Percentiles rank a stretch among this genome's conserved stretches.
These are phyloP conservation scores for Pueraria montana DNA, from an alignment of 306 rosid genomes.

Conservation along the genomic window DNA sequence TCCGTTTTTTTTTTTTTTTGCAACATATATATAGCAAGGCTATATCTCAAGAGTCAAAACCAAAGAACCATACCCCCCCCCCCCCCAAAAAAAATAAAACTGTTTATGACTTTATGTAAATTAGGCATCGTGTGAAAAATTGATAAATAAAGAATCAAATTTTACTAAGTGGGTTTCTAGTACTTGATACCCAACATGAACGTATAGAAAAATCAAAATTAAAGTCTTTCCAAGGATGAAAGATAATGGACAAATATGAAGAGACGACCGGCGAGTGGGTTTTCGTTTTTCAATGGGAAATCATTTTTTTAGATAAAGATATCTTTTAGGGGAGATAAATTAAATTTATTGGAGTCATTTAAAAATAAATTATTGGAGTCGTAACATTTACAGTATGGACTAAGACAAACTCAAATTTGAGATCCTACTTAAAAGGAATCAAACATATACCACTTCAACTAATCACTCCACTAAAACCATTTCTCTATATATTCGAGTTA, in stretches of 20 bases:
- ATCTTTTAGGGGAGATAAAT: neutral
- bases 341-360: neutral
- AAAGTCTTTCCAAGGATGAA: slow-evolving; percentile 6
- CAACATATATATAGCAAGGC: too few species aligned
- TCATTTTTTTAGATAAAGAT: neutral
- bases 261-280: slow-evolving; percentile 39
- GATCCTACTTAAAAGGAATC: neutral
- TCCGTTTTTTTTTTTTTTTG: neutral
- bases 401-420: neutral
- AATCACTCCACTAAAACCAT: neutral
- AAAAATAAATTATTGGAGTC: too few species aligned
- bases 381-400: neutral
- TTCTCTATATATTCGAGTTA: neutral
- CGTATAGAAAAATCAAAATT: slow-evolving; percentile 39
- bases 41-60: too few species aligned
- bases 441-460: neutral
- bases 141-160: neutral
- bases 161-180: neutral
- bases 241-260: neutral
- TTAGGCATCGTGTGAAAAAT: neutral
- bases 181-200: slow-evolving; percentile 4
- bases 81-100: too few species aligned
- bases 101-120: neutral
- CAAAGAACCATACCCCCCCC: too few species aligned
- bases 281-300: slow-evolving; percentile 27